These are phyloP conservation scores for Aspergillus ostianus DNA, from an alignment of 495 filamentous ascomycete genomes.

Conservation along the genomic window DNA sequence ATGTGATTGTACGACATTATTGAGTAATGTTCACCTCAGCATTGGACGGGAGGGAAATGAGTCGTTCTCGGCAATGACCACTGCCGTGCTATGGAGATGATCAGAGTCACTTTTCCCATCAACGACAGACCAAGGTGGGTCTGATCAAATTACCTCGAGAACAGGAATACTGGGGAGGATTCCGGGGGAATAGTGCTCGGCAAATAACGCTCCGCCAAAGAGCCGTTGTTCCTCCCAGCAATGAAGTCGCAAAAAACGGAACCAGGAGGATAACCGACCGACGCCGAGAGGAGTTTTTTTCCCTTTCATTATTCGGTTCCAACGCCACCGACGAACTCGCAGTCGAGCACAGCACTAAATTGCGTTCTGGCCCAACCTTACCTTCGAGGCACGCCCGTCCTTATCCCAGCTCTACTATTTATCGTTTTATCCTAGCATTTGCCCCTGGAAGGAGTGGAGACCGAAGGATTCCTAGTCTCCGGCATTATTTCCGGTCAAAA, in stretches of 20 bases:
- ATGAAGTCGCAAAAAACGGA: background rate
- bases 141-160: background rate
- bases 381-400: background rate
- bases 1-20: background rate
- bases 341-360: background rate
- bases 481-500: conserved; percentile 9
- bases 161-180: background rate
- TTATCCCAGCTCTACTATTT: background rate
- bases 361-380: background rate
- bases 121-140: background rate
- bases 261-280: conserved; percentile 7
- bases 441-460: conserved; percentile 5
- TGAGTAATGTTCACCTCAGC: background rate
- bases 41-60: background rate
- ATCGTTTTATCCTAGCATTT: background rate
- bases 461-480: conserved; percentile 2
- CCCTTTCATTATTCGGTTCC: background rate
- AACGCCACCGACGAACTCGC: background rate
- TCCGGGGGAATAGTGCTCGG: background rate
- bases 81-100: background rate
- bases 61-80: background rate
- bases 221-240: background rate
- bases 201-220: background rate
- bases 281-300: background rate
- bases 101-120: background rate